Conservation (phyloP, 2,329 filamentous ascomycete species). For the Claviceps arundinis region DNA sequence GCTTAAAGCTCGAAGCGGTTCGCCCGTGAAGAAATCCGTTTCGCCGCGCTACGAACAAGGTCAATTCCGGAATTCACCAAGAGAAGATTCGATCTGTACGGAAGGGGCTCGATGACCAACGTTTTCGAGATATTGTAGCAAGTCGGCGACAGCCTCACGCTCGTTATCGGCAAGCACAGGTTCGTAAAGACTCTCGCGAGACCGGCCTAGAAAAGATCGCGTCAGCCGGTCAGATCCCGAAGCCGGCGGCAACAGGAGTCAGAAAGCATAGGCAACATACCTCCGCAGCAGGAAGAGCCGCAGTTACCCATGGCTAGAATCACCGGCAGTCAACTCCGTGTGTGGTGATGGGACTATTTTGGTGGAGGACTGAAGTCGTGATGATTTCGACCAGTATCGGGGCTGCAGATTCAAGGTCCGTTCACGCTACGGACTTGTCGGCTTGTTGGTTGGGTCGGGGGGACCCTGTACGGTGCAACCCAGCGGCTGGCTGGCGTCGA, state of each 20-base stretch:
- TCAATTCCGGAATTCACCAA: constrained; percentile 1
- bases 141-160: constrained; percentile 88
- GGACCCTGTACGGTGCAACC: neutral
- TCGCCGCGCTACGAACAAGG: constrained; percentile 59
- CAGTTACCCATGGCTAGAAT: constrained; percentile 43
- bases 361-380: neutral
- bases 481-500: neutral
- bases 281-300: constrained; percentile 46
- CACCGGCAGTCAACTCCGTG: neutral
- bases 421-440: neutral
- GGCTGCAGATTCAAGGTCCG: neutral
- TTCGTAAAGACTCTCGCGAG: constrained; percentile 72
- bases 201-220: constrained; percentile 41
- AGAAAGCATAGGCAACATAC: constrained; percentile 13
- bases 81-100: neutral
- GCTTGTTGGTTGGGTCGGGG: neutral
- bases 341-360: neutral
- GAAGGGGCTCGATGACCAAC: constrained; percentile 37
- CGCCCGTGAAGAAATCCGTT: constrained; percentile 96
- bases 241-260: constrained; percentile 4
- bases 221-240: constrained; percentile 14
- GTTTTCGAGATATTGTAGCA: constrained; percentile 92
- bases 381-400: neutral
- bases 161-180: constrained; percentile 89
- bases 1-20: constrained; percentile 83